Base-by-base conservation (phyloP, 2,329 filamentous ascomycete species). In the Fusarium succisae region DNA sequence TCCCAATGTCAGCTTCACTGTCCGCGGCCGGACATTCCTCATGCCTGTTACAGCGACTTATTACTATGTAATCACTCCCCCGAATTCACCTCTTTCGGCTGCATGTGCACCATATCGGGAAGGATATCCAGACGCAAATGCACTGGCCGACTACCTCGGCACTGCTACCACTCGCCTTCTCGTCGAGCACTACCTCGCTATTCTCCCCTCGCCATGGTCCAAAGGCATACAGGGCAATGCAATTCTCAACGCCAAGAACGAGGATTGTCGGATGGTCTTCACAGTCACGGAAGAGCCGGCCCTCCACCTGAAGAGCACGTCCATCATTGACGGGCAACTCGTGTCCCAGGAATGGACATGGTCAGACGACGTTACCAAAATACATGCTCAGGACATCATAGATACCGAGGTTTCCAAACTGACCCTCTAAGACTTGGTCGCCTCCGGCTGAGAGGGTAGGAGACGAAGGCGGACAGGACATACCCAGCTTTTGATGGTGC, bases 81-180 rank as follows among this genome's bases (percentile, higher is more conserved):
- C 83, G 2, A 73, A 77, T 10, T 81, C 80, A 26, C 76, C 78
- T 37, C 78, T 89, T 4, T 79, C 82, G 6, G 60, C 70, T 9
- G 69, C 80, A 22, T 88, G 85, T 69, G 82, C 86, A 1, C 87
- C 87, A 0, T 83, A 83, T 57, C 77, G 79, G 17, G 83, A 86
- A 30, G 80, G 82, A 11, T 89, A 88, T 70, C 82, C 85, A 1
- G 83, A 83, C 69, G 79, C 86, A 22, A 69, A 76, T 15, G 85
- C 86, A 39, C 82, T 88, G 11, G 79, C 82, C 18, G 83, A 84
- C 70, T 89, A 89, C 77, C 73, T 89, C 14, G 80, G 82, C 63
- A 83, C 83, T 24, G 84, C 86, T 18, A 81, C 84, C 13, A 76
- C 82, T 30, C 86, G 83, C 50, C 80, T 81, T 47, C 79, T 88